phyloP scores from a whole-genome alignment of 2,329 filamentous ascomycete species.

The Fusarium agapanthi region DNA sequence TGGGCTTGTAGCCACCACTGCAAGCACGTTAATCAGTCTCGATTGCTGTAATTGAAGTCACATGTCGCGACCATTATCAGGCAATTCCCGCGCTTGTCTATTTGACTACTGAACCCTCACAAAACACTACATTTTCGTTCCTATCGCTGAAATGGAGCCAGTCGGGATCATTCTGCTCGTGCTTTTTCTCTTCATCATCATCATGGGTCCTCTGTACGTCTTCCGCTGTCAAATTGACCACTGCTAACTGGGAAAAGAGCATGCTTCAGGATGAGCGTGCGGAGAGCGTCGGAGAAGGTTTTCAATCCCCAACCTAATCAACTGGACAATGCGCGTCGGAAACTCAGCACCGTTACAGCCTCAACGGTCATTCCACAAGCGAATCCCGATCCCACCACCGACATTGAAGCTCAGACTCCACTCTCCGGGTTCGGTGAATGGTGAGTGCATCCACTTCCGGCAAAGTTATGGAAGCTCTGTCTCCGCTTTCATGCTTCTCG shows the following conservation, averaged over 20 bases:
- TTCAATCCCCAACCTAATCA: conserved; percentile 35
- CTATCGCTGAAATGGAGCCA: conserved; percentile 32
- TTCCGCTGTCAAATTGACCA: not conserved
- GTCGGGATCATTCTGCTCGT: conserved; percentile 40
- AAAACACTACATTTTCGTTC: not conserved
- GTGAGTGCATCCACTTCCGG: conserved; percentile 30
- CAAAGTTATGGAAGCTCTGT: not conserved
- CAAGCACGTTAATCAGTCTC: conserved; percentile 3
- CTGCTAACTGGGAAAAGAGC: conserved; percentile 23
- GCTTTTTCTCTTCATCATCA: conserved; percentile 33
- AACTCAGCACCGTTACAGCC: conserved; percentile 45
- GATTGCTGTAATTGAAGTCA: not conserved
- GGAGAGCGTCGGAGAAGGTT: conserved; percentile 16
- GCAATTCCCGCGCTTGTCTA: not conserved
- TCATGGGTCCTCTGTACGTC: conserved; percentile 37
- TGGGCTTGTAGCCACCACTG: conserved; percentile 8
- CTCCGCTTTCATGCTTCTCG: conserved; percentile 14
- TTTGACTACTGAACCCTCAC: not conserved
- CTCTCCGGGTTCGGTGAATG: conserved; percentile 38
- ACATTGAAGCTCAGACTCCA: conserved; percentile 31
- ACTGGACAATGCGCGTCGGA: conserved; percentile 40
- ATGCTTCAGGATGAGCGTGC: conserved; percentile 28
- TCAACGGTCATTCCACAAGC: conserved; percentile 24
- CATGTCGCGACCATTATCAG: conserved; percentile 2
- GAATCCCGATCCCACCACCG: conserved; percentile 3